These are phyloP conservation scores for Verticillium alfalfae DNA, from an alignment of 2,329 filamentous ascomycete species.

Conservation along the genomic window DNA sequence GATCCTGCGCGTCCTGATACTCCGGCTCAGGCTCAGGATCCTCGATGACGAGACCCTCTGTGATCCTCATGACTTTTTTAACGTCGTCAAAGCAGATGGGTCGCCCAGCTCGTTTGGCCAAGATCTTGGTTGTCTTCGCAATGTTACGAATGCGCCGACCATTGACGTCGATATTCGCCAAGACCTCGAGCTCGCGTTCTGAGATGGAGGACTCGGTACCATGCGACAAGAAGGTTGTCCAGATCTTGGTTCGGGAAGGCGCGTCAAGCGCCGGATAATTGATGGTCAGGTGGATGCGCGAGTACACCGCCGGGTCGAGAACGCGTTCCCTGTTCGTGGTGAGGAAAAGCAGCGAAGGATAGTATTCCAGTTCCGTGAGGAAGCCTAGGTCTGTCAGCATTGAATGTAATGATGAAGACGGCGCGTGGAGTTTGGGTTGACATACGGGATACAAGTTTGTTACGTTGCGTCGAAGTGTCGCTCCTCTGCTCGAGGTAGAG, in stretches of 20 bases:
- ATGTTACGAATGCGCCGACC: conserved; percentile 16
- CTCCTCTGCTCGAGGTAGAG: conserved; percentile 80
- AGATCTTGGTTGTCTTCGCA: conserved; percentile 16
- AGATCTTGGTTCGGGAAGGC: conserved; percentile 14
- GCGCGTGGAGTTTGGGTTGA: neutral
- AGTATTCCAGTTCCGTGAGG: conserved; percentile 81
- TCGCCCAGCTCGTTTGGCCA: conserved; percentile 12
- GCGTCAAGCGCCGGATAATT: conserved; percentile 21
- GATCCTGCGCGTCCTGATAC: neutral
- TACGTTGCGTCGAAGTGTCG: conserved; percentile 5
- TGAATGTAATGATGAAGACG: no score
- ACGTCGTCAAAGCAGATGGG: conserved; percentile 12
- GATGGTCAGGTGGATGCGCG: conserved; percentile 39
- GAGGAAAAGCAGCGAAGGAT: conserved; percentile 84
- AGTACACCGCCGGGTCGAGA: conserved; percentile 43
- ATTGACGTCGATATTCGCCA: conserved; percentile 13
- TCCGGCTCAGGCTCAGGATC: neutral
- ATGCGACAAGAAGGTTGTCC: conserved; percentile 15
- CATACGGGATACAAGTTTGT: conserved; percentile 7
- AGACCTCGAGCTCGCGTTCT: conserved; percentile 6
- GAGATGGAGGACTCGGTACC: conserved; percentile 7
- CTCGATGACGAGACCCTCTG: conserved; percentile 11
- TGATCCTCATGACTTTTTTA: conserved; percentile 16
- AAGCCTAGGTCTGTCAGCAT: conserved; percentile 37
- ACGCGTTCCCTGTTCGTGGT: conserved; percentile 70